Conservation (phyloP, 441 rosid species). For the Erodium texanum region DNA sequence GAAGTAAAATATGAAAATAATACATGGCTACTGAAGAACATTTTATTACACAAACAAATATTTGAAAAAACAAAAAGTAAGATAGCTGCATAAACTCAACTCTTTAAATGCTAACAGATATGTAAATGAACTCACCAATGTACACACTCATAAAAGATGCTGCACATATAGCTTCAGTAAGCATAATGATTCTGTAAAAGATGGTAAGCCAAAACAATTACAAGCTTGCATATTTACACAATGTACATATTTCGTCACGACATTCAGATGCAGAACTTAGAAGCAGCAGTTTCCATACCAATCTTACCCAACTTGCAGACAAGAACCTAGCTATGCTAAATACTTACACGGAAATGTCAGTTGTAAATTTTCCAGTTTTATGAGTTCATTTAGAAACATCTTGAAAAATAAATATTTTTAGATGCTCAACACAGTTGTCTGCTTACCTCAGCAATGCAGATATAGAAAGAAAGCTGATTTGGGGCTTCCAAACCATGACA, state of each 20-base stretch:
- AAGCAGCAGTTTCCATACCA: background rate
- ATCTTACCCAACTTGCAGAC: background rate
- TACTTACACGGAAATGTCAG: background rate
- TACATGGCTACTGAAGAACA: background rate
- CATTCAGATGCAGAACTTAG: constrained; percentile 2
- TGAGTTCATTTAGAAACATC: background rate
- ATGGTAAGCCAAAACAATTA: constrained; percentile 11
- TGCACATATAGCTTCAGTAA: constrained; percentile 73
- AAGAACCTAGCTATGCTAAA: background rate
- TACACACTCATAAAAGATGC: constrained; percentile 69
- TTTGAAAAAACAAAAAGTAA: background rate
- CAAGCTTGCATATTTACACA: constrained; percentile 16
- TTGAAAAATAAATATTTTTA: background rate
- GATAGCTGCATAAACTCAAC: background rate
- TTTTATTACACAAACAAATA: background rate
- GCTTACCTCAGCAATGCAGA: background rate
- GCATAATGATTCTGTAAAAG: constrained; percentile 74
- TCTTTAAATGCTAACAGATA: background rate
- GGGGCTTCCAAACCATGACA: constrained; percentile 69
- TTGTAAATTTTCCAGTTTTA: background rate
- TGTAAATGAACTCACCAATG: constrained; percentile 50
- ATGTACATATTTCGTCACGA: constrained; percentile 7
- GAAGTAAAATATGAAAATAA: constrained; percentile 3
- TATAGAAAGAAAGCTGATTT: constrained; percentile 55
- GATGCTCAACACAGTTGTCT: background rate